phyloP scores from a whole-genome alignment of 495 filamentous ascomycete genomes.

The Penicillium samsonianum region DNA sequence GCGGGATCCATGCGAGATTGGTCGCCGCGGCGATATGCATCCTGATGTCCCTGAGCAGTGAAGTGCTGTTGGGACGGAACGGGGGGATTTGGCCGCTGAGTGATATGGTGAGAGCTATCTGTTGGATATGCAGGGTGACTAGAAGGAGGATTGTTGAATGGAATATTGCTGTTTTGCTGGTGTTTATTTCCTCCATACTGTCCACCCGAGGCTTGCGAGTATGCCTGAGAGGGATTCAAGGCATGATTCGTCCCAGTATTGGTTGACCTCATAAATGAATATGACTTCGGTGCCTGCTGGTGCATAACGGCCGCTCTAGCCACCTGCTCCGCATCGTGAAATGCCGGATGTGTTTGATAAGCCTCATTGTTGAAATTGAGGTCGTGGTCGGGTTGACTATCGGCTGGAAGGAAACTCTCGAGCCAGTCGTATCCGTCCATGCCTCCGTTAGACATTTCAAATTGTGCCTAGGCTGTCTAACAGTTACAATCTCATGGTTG shows the following conservation, averaged over 20 bases:
- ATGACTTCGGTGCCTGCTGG: not conserved
- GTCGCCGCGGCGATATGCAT: not conserved
- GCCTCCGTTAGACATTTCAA: not conserved
- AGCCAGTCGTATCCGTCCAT: slow-evolving; percentile 12
- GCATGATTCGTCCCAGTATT: not conserved
- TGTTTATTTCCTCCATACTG: not conserved
- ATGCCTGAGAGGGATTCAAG: not conserved
- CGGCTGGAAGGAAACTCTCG: not conserved
- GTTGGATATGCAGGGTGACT: not conserved
- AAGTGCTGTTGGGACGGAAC: not conserved
- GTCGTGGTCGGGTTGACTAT: not conserved
- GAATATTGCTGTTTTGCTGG: not conserved
- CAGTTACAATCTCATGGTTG: not conserved
- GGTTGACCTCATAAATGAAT: not conserved
- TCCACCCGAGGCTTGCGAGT: not conserved
- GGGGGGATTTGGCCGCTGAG: not conserved
- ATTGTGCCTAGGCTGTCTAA: too few species aligned
- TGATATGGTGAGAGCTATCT: not conserved
- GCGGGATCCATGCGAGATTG: not conserved
- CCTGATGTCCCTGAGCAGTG: not conserved
- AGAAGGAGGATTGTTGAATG: not conserved
- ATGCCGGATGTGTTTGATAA: slow-evolving; percentile 1
- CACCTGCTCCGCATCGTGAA: slow-evolving; percentile 11
- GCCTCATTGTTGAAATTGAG: not conserved
- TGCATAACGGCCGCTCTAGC: slow-evolving; percentile 6